These are phyloP conservation scores for Fusarium concolor DNA, from an alignment of 2,329 filamentous ascomycete species.

Conservation along the genomic window DNA sequence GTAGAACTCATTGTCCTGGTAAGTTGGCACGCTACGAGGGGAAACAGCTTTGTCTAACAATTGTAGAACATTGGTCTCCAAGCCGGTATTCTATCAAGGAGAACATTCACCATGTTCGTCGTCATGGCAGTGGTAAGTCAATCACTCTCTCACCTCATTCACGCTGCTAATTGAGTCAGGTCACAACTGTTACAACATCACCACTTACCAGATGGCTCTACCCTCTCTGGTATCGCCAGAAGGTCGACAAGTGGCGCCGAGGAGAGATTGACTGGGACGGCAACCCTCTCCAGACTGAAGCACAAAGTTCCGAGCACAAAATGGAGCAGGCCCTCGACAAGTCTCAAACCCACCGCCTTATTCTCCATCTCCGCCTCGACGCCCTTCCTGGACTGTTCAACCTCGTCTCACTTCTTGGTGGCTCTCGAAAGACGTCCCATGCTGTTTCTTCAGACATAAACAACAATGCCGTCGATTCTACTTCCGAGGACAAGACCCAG, in stretches of 20 bases:
- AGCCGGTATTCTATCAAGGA: conserved; percentile 80
- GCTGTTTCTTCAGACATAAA: conserved; percentile 7
- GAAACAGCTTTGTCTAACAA: not conserved
- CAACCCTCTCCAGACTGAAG: conserved; percentile 48
- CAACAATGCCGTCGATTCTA: not conserved
- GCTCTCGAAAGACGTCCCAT: conserved; percentile 26
- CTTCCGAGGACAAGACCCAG: conserved; percentile 7
- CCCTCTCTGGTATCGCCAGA: conserved; percentile 70
- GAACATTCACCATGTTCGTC: conserved; percentile 93
- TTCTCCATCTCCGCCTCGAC: conserved; percentile 48
- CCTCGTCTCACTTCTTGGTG: conserved; percentile 45
- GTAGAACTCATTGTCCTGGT: conserved; percentile 95
- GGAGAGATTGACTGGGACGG: conserved; percentile 90
- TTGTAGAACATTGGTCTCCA: conserved; percentile 78
- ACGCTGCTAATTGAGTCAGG: conserved; percentile 23
- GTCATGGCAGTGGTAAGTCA: conserved; percentile 79
- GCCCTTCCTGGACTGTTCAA: conserved; percentile 48
- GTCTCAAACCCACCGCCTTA: conserved; percentile 42
- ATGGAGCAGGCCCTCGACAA: conserved; percentile 47
- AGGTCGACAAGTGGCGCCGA: conserved; percentile 70
- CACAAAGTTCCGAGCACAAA: conserved; percentile 41
- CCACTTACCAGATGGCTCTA: conserved; percentile 80
- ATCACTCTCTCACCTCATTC: accelerated
- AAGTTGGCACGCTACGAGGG: conserved; percentile 47
- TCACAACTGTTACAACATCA: conserved; percentile 87